phyloP scores from a whole-genome alignment of 1,284 basidiomycete genomes.

The Apiotrichum brassicae region DNA sequence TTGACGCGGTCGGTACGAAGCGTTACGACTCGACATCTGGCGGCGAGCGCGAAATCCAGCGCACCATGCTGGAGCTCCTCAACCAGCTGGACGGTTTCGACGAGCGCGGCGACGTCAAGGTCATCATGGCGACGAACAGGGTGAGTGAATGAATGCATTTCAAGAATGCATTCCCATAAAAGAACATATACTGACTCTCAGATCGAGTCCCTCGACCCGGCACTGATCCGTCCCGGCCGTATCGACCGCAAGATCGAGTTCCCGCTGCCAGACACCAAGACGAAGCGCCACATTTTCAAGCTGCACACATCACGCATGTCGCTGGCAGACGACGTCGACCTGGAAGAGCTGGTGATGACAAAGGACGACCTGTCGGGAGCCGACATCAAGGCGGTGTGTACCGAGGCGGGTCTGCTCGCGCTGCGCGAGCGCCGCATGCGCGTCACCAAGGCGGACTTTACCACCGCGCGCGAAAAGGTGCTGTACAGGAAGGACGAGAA shows the following conservation, averaged over 20 bases:
- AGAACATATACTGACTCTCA: slow-evolving; percentile 64
- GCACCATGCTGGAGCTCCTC: slow-evolving; percentile 44
- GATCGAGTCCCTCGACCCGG: slow-evolving; percentile 93
- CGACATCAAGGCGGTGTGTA: slow-evolving; percentile 96
- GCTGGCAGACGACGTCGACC: slow-evolving; percentile 80
- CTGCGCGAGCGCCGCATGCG: slow-evolving; percentile 93
- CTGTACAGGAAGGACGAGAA: slow-evolving; percentile 91
- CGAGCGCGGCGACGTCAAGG: slow-evolving; percentile 97
- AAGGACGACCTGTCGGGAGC: slow-evolving; percentile 97
- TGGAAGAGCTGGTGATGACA: slow-evolving; percentile 92
- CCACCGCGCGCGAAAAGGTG: slow-evolving; percentile 80
- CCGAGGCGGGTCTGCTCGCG: slow-evolving; percentile 92
- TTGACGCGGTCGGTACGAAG: slow-evolving; percentile 98
- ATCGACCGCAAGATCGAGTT: slow-evolving; percentile 99
- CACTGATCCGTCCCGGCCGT: slow-evolving; percentile 93
- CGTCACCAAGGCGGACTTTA: slow-evolving; percentile 88
- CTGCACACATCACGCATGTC: slow-evolving; percentile 97
- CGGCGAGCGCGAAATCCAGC: slow-evolving; percentile 96
- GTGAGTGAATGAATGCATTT: slow-evolving; percentile 27
- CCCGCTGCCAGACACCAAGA: slow-evolving; percentile 90
- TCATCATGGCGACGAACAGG: slow-evolving; percentile 53
- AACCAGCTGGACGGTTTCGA: slow-evolving; percentile 99
- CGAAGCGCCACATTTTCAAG: slow-evolving; percentile 96
- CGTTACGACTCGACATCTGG: slow-evolving; percentile 94
- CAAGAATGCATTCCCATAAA: too few species aligned